These are phyloP conservation scores for Chlorella sp. DNA, from an alignment of 139 green algal genomes.

Conservation along the genomic window DNA sequence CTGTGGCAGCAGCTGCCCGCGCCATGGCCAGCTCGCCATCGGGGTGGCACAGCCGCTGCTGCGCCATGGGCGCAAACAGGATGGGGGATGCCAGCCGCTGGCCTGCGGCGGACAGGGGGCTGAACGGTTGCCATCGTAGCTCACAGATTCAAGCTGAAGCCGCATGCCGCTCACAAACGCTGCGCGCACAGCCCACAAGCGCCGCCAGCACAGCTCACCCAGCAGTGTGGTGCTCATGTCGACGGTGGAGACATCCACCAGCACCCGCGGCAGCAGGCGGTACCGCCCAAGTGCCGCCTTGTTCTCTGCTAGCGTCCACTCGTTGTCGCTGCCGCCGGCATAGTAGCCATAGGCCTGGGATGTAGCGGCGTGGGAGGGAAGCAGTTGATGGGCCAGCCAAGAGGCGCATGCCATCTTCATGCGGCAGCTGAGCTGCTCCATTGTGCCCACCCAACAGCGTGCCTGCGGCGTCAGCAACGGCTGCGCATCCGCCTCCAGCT, in stretches of 20 bases:
- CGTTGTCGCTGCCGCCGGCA: constrained; percentile 45
- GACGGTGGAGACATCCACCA: constrained; percentile 70
- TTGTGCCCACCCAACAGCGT: too few species aligned
- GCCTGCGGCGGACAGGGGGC: constrained; percentile 58
- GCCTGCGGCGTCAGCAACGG: constrained; percentile 28
- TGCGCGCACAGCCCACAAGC: too few species aligned
- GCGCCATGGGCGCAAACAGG: constrained; percentile 88
- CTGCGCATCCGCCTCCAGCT: constrained; percentile 44
- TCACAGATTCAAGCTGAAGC: too few species aligned
- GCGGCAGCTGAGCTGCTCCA: too few species aligned
- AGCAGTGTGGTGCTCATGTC: constrained; percentile 55
- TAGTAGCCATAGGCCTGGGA: constrained; percentile 63
- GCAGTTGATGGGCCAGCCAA: too few species aligned
- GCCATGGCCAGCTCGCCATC: constrained; percentile 77
- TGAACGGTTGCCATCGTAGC: too few species aligned
- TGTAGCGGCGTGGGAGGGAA: not conserved
- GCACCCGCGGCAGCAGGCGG: constrained; percentile 60
- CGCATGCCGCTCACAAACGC: too few species aligned
- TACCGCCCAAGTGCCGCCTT: constrained; percentile 45
- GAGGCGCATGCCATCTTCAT: too few species aligned
- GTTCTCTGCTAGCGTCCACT: constrained; percentile 68
- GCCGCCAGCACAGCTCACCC: constrained; percentile 36
- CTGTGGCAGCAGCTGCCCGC: constrained; percentile 42
- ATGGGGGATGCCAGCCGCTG: constrained; percentile 66
- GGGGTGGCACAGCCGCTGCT: constrained; percentile 81